These are phyloP conservation scores for Telopea speciosissima DNA, from an alignment of 177 flowering plant species.

Conservation along the genomic window DNA sequence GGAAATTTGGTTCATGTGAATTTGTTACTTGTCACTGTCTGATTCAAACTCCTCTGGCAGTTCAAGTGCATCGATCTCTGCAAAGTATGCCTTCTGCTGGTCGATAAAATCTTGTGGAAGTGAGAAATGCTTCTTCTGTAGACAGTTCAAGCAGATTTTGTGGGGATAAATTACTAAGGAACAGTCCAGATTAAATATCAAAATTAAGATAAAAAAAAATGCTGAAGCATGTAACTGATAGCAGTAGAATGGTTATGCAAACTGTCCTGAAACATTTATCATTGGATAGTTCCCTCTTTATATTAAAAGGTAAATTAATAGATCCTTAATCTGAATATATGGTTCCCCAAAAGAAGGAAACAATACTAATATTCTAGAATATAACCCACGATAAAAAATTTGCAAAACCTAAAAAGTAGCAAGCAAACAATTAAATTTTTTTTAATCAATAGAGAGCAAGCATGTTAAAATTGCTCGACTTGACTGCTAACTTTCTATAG, in stretches of 20 bases:
- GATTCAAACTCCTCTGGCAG: constrained; percentile 54
- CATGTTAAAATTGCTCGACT: no score
- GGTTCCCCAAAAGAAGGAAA: neutral
- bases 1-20: neutral
- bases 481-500: no score
- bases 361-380: neutral
- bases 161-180: neutral
- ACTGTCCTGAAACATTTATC: neutral
- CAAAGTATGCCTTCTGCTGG: constrained; percentile 54
- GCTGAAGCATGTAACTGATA: neutral
- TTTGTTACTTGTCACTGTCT: constrained; percentile 20
- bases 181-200: neutral
- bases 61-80: constrained; percentile 65
- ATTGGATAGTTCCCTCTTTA: no score
- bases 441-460: no score
- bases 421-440: no score
- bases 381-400: neutral
- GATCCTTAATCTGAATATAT: neutral
- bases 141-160: neutral
- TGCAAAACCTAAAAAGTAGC: neutral
- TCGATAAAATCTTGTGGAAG: constrained; percentile 45
- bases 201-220: no score
- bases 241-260: neutral
- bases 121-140: constrained; percentile 32
- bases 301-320: no score